A percentile compares a stretch with the other conserved stretches of the same genome.
These are phyloP conservation scores for Diutina siamensis DNA, from an alignment of 1,139 yeast genomes.

Conservation along the genomic window DNA sequence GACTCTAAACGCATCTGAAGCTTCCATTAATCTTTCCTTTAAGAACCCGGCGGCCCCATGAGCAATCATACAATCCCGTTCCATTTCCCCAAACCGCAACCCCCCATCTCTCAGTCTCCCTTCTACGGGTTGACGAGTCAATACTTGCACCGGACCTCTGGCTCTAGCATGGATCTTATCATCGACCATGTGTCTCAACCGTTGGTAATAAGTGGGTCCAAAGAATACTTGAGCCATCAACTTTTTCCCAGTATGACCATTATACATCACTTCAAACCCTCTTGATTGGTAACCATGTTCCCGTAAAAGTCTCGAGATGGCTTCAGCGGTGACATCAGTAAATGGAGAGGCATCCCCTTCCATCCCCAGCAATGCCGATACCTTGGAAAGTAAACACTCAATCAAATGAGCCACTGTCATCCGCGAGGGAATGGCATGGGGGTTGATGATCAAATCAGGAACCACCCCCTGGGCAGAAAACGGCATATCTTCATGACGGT, in stretches of 20 bases:
- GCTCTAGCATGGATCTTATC: conserved; percentile 99
- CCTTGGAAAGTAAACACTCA: conserved; percentile 93
- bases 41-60: conserved; percentile 98
- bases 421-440: conserved; percentile 99
- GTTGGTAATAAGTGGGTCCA: conserved; percentile 97
- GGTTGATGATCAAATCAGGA: conserved; percentile 94
- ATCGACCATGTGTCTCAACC: conserved; percentile 98
- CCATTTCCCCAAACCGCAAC: conserved; percentile 99
- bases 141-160: conserved; percentile 96
- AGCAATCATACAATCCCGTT: conserved; percentile 99
- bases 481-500: conserved; percentile 98
- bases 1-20: conserved; percentile 96
- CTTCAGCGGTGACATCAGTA: conserved; percentile 96
- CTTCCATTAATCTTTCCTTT: conserved; percentile 96
- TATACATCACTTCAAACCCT: conserved; percentile 97
- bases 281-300: conserved; percentile 96
- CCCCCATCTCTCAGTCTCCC: conserved; percentile 99
- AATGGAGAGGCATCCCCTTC: conserved; percentile 99
- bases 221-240: conserved; percentile 96
- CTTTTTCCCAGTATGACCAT: conserved; percentile 97
- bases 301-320: conserved; percentile 79
- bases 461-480: conserved; percentile 94
- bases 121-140: conserved; percentile 98
- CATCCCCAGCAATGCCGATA: conserved; percentile 85
- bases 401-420: conserved; percentile 99